Evolutionary conservation across 495 filamentous ascomycete species (phyloP).

Genomic region (Hamigera avellanea): DNA sequence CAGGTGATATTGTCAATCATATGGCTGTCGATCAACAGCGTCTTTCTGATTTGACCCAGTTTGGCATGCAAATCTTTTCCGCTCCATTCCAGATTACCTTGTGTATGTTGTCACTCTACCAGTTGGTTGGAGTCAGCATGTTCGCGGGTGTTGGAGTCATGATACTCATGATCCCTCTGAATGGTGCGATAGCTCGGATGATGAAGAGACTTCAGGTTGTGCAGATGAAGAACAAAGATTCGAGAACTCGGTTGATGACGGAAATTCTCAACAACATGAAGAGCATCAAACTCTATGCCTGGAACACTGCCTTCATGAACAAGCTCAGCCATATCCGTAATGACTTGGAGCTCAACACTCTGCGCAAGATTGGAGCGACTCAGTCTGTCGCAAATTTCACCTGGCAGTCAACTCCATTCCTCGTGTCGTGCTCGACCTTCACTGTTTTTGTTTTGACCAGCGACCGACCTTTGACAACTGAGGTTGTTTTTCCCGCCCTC

Average conservation of each 20-base stretch:
- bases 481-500: conserved; percentile 91
- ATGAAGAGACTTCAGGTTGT: conserved; percentile 92
- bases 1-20: conserved; percentile 97
- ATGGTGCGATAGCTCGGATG: conserved; percentile 80
- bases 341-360: conserved; percentile 87
- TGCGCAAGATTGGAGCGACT: conserved; percentile 89
- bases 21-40: conserved; percentile 98
- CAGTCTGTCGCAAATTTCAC: conserved; percentile 95
- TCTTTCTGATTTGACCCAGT: conserved; percentile 89
- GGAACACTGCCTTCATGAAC: conserved; percentile 94
- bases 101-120: conserved; percentile 92
- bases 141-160: conserved; percentile 93
- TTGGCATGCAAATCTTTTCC: conserved; percentile 87
- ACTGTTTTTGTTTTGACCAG: conserved; percentile 82
- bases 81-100: conserved; percentile 93
- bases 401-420: conserved; percentile 98
- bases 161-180: conserved; percentile 95
- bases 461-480: conserved; percentile 72
- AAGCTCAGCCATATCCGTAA: conserved; percentile 93
- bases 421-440: conserved; percentile 96
- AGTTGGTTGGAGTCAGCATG: conserved; percentile 87
- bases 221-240: conserved; percentile 99
- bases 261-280: conserved; percentile 99
- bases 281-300: conserved; percentile 97
- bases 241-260: conserved; percentile 83